Evolutionary conservation across 2,329 filamentous ascomycete genomes (phyloP).

Genomic region (Elsinoe batatas): DNA sequence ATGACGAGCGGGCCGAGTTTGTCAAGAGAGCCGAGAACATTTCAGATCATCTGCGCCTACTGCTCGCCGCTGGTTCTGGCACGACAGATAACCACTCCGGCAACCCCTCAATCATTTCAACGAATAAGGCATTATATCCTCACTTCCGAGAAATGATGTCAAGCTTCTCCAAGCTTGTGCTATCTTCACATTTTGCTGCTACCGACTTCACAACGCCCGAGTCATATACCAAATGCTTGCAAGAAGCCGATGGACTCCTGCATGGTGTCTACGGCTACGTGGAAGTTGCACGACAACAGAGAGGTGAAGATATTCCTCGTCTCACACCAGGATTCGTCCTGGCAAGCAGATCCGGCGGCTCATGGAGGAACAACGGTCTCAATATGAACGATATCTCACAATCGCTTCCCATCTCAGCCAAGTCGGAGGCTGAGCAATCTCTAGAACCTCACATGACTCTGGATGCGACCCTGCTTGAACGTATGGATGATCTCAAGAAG

Average conservation of each 20-base stretch:
- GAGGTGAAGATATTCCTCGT: constrained; percentile 87
- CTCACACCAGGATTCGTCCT: constrained; percentile 88
- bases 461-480: constrained; percentile 67
- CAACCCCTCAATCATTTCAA: constrained; percentile 97
- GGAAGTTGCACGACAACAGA: constrained; percentile 84
- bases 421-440: constrained; percentile 68
- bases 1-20: constrained; percentile 76
- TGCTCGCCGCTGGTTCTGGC: constrained; percentile 90
- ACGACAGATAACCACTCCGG: constrained; percentile 98
- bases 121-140: constrained; percentile 92
- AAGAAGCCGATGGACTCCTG: constrained; percentile 94
- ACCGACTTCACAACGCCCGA: constrained; percentile 93
- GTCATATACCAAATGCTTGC: constrained; percentile 86
- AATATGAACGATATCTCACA: constrained; percentile 55
- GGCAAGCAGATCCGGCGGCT: constrained; percentile 72
- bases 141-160: constrained; percentile 99
- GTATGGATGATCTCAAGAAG: constrained; percentile 75
- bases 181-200: constrained; percentile 94
- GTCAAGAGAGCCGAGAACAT: constrained; percentile 95
- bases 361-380: constrained; percentile 65
- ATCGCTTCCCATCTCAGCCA: constrained; percentile 63
- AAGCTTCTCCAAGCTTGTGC: constrained; percentile 95
- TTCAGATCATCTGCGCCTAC: constrained; percentile 83
- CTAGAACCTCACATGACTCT: constrained; percentile 63
- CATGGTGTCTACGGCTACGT: constrained; percentile 93